These are phyloP conservation scores for Solanum sitiens DNA, from an alignment of 257 asterid species.

Conservation along the genomic window DNA sequence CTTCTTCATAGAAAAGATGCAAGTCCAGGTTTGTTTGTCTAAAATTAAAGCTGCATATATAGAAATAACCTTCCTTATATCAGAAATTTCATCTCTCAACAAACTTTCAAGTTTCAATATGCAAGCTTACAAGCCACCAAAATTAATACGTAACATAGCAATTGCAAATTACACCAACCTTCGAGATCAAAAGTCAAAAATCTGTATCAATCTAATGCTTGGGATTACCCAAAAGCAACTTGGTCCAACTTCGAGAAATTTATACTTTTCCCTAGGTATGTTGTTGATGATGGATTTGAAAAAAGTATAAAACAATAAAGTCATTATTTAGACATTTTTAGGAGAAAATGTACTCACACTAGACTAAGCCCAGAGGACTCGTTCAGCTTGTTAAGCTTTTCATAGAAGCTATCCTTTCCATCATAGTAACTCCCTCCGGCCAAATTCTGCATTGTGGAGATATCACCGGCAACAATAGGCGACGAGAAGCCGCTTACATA, in stretches of 20 bases:
- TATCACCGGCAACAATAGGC: neutral
- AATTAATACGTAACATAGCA: neutral
- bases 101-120: neutral
- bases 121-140: neutral
- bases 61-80: neutral
- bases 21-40: constrained; percentile 46
- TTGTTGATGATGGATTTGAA: neutral
- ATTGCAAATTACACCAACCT: neutral
- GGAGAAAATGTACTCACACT: constrained; percentile 31
- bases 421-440: neutral
- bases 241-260: neutral
- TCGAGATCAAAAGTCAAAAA: neutral
- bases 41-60: constrained; percentile 45
- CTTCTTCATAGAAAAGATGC: constrained; percentile 50
- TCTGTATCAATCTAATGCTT: neutral
- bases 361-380: constrained; percentile 63
- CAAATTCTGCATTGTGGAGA: neutral
- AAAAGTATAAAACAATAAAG: neutral
- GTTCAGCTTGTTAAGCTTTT: constrained; percentile 40
- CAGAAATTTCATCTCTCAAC: neutral
- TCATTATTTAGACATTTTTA: neutral
- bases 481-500: neutral
- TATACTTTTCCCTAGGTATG: neutral
- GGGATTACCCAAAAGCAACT: neutral
- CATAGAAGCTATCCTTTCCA: constrained; percentile 35